Evolutionary conservation across 345 rosid genomes (phyloP), one percentile per base, ranked within the genome.

Genomic region (Raphanus raphanistrum): DNA sequence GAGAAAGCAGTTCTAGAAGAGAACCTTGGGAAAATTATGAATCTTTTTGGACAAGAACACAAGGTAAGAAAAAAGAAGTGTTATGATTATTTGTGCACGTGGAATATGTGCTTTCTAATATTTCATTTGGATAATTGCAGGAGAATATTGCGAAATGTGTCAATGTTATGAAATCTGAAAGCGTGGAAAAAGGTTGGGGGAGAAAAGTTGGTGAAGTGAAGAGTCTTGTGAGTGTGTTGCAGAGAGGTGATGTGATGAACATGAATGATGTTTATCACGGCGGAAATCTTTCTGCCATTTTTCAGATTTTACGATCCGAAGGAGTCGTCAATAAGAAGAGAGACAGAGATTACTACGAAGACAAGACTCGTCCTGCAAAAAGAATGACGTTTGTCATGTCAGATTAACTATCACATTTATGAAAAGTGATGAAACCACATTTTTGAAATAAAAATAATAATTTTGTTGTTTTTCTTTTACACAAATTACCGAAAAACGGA

Each of bases 291-390:
- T 85, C 88, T 38, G 29, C 67, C 5, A 64, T 48, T 76, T 75
- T 84, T 79, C 72, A 67, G 38, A 76, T 74, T 78, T 13, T 70
- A 59, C 68, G 80, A 60, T 17, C 73, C 58, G 29, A 70, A 69
- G 81, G 67, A 48, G 32, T 76, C 52, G 32, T 76, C 52, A 50
- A 43, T 13, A 87, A 80, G 72, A 91, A 85, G 84, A 85, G 86
- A 77, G 79, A 77, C 29, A 76, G 76, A 80, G 79, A 74, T 0
- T 15, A 5, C 5, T 12, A 26, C 0, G 66, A 74, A 50, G 70
- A 36, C 6, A 5, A 27, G 1, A 2, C 21, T 3, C 66, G 16
- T 36, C 78, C 62, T 8, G 52, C 82, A 1, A 73, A 79, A 68
- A 74, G 32, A 79, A 68, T 1, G 66, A 54, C 36, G 8, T 5